Evolutionary conservation across 306 rosid genomes (phyloP).

Genomic region (Begonia peltatifolia): DNA sequence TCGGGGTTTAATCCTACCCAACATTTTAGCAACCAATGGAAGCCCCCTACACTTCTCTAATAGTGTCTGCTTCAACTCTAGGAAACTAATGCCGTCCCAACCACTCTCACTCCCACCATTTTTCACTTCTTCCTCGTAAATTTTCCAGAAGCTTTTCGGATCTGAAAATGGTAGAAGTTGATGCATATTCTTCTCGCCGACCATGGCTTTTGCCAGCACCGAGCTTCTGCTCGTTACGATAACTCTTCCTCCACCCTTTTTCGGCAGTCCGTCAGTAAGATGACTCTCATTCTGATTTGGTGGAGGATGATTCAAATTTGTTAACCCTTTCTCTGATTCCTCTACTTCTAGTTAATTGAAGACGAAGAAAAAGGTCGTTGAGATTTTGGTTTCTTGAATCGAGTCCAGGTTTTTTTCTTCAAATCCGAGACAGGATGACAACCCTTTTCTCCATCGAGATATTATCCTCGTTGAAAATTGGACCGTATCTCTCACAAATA

Average conservation of each 20-base stretch:
- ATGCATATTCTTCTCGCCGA: conserved; percentile 6
- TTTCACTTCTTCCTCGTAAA: conserved; percentile 1
- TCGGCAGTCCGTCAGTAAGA: conserved; percentile 13
- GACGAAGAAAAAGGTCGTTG: conserved; percentile 5
- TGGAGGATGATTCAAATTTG: not conserved
- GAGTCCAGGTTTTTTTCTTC: not conserved
- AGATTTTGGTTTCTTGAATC: not conserved
- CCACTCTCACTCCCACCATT: not conserved
- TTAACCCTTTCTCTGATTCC: not conserved
- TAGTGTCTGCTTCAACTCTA: not conserved
- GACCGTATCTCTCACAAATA: no score
- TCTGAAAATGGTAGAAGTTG: conserved; percentile 6
- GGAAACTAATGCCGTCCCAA: no score
- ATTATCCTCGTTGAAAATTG: no score
- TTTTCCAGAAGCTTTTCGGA: conserved; percentile 5
- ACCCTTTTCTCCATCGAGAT: no score
- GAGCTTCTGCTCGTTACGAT: conserved; percentile 15
- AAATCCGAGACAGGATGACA: conserved; percentile 9
- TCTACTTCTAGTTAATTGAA: conserved; percentile 9
- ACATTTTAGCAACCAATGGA: conserved; percentile 14
- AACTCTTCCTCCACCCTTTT: conserved; percentile 11
- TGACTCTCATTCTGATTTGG: not conserved
- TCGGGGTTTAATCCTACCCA: conserved; percentile 1
- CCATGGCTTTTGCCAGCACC: conserved; percentile 4
- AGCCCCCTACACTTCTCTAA: conserved; percentile 13